A percentile compares a stretch with the other conserved stretches of the same genome.
phyloP scores from a whole-genome alignment of 805 yeast genomes.

The Zygotorulaspora florentina region DNA sequence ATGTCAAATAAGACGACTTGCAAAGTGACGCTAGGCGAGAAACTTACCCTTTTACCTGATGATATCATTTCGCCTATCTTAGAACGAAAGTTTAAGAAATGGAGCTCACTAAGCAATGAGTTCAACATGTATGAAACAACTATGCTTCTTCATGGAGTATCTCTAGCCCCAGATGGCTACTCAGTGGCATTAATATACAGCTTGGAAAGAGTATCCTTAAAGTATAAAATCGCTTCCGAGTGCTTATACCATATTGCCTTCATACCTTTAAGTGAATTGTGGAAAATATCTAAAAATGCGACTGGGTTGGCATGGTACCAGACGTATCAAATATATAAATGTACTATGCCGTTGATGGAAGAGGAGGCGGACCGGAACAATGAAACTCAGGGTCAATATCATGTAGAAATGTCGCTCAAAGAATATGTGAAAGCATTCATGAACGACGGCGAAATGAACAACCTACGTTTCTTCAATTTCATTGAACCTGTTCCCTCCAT shows the following conservation, averaged over 20 bases:
- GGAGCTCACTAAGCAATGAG: conserved; percentile 28
- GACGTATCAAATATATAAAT: conserved; percentile 28
- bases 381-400: conserved; percentile 1
- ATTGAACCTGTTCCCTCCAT: conserved; percentile 17
- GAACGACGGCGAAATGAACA: conserved; percentile 17
- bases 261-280: conserved; percentile 26
- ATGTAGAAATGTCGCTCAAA: conserved; percentile 18
- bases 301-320: conserved; percentile 35
- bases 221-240: conserved; percentile 31
- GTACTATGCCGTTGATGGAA: conserved; percentile 19
- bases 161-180: conserved; percentile 30
- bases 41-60: conserved; percentile 17
- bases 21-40: conserved; percentile 13
- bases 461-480: conserved; percentile 23
- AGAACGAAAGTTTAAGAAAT: conserved; percentile 27
- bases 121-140: conserved; percentile 28
- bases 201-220: conserved; percentile 27
- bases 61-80: conserved; percentile 23
- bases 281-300: conserved; percentile 26
- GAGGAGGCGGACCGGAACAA: background rate
- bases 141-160: conserved; percentile 27
- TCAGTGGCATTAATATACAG: conserved; percentile 28
- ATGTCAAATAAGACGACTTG: conserved; percentile 22
- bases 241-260: conserved; percentile 24
- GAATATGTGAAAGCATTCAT: conserved; percentile 20